Conservation (phyloP, 1,139 yeast genomes). For the Torulaspora globosa region DNA sequence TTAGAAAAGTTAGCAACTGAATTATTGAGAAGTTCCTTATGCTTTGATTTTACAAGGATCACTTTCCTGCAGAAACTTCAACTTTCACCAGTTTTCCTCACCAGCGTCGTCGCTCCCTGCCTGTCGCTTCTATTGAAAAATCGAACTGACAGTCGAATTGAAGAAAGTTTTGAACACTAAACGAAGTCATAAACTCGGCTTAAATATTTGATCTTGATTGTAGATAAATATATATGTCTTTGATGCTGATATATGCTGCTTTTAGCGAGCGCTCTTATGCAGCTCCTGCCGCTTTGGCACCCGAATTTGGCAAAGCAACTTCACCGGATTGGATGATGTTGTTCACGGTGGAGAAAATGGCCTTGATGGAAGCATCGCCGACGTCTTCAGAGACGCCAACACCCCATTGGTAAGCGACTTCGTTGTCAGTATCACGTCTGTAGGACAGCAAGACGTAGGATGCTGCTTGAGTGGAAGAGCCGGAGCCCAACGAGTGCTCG, state of each 20-base stretch:
- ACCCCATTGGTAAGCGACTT: conserved; percentile 70
- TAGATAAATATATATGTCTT: conserved; percentile 2
- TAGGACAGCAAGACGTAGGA: conserved; percentile 70
- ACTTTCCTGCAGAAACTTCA: not conserved
- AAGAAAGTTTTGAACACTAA: not conserved
- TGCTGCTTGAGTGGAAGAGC: conserved; percentile 83
- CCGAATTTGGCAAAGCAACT: conserved; percentile 25
- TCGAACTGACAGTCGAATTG: not conserved
- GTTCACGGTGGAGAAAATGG: conserved; percentile 73
- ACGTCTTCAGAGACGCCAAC: conserved; percentile 93
- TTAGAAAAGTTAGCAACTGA: not conserved
- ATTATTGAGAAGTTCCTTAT: not conserved
- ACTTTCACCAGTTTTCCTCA: conserved; percentile 2
- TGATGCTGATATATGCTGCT: not conserved
- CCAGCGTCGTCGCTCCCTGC: conserved; percentile 8
- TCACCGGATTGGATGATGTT: conserved; percentile 37
- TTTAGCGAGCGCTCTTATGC: conserved; percentile 5
- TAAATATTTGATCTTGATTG: not conserved
- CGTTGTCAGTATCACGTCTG: conserved; percentile 42
- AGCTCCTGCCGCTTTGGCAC: conserved; percentile 10
- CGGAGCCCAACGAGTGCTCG: conserved; percentile 90
- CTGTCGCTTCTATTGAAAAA: conserved; percentile 6
- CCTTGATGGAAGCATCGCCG: conserved; percentile 79
- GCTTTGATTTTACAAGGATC: not conserved
- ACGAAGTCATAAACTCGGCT: not conserved